Evolutionary conservation across 192 early-diverging fungal species (phyloP).

Genomic region (Paraglomus occultum): DNA sequence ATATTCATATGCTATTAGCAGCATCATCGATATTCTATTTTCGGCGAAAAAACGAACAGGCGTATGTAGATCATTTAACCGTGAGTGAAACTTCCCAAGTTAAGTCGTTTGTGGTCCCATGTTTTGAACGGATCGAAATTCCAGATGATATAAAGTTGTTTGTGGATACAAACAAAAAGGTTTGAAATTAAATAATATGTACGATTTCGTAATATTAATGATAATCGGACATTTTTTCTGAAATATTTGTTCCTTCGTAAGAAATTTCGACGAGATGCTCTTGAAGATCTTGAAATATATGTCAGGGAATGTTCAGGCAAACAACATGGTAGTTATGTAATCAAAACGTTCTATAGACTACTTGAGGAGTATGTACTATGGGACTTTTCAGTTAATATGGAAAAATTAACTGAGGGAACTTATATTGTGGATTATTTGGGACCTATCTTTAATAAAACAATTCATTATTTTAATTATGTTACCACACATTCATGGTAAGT

Average conservation of each 20-base stretch:
- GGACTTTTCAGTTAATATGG: neutral
- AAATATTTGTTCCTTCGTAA: neutral
- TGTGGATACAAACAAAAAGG: conserved; percentile 15
- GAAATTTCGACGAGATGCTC: conserved; percentile 11
- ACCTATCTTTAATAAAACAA: conserved; percentile 11
- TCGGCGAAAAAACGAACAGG: too few relatives aligned
- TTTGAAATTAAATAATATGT: conserved; percentile 18
- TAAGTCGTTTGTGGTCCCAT: neutral
- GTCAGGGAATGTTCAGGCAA: neutral
- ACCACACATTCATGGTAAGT: conserved; percentile 24
- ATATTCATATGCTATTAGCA: too few relatives aligned
- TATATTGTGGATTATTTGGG: conserved; percentile 16
- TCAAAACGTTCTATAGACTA: conserved; percentile 13
- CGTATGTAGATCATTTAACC: too few relatives aligned
- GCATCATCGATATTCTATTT: too few relatives aligned
- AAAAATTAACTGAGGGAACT: neutral
- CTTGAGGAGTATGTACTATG: conserved; percentile 10
- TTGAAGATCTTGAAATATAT: conserved; percentile 7
- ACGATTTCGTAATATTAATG: neutral
- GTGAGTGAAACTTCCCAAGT: conserved; percentile 13
- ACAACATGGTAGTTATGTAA: neutral
- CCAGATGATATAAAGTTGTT: conserved; percentile 4
- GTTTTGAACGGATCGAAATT: neutral
- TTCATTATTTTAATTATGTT: conserved; percentile 22
- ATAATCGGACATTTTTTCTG: neutral